Evolutionary conservation across 371 early-diverging fungal genomes (phyloP).

Genomic region (Mortierella sp.): DNA sequence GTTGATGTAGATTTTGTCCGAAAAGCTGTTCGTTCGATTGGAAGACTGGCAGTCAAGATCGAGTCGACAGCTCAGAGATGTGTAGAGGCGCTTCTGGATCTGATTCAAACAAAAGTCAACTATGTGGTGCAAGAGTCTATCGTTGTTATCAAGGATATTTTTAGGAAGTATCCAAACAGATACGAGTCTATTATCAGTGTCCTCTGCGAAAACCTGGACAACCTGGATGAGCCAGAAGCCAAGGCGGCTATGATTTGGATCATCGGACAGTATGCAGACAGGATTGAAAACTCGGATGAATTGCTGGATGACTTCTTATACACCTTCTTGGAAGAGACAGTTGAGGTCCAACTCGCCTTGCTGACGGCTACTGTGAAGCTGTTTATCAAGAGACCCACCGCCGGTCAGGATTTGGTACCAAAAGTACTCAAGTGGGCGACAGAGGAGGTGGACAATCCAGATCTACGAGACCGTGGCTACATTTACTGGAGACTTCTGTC

Average conservation of each 20-base stretch:
- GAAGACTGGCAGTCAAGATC: conserved; percentile 92
- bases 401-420: conserved; percentile 89
- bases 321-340: conserved; percentile 83
- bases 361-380: conserved; percentile 92
- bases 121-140: conserved; percentile 96
- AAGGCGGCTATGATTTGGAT: conserved; percentile 97
- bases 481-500: conserved; percentile 97
- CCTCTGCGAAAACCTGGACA: conserved; percentile 91
- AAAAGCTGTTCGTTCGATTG: conserved; percentile 92
- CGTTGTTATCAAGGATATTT: conserved; percentile 94
- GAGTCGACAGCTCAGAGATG: conserved; percentile 85
- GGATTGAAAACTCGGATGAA: conserved; percentile 90
- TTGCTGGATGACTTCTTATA: conserved; percentile 84
- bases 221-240: conserved; percentile 94
- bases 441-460: conserved; percentile 93
- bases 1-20: conserved; percentile 97
- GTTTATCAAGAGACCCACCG: conserved; percentile 89
- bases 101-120: conserved; percentile 90
- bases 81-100: conserved; percentile 83
- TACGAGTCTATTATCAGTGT: conserved; percentile 90
- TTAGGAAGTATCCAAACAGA: conserved; percentile 94
- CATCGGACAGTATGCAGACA: conserved; percentile 94
- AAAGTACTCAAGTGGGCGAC: conserved; percentile 89
- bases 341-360: conserved; percentile 84
- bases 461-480: conserved; percentile 95